These are phyloP conservation scores for Chlamydomonas applanata DNA, from an alignment of 139 green algal species.

Conservation along the genomic window DNA sequence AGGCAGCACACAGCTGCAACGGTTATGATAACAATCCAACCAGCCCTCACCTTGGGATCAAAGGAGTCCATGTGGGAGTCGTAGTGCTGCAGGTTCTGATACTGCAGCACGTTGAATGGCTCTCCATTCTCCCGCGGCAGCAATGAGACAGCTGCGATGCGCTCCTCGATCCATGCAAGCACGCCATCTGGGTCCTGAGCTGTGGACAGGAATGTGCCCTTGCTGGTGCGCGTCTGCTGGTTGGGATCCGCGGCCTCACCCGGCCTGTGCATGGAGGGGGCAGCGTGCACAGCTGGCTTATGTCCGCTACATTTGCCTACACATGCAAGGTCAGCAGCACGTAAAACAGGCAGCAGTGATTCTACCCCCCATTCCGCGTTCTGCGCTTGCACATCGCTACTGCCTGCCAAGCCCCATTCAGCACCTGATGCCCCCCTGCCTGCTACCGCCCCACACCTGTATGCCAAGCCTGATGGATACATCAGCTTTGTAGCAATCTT, in stretches of 20 bases:
- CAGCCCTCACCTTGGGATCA: conserved; percentile 21
- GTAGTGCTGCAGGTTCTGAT: conserved; percentile 49
- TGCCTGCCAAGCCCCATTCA: background rate
- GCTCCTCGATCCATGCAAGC: conserved; percentile 46
- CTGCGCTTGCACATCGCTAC: too few relatives aligned
- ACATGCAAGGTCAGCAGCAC: too few relatives aligned
- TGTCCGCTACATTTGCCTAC: background rate
- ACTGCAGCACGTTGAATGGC: conserved; percentile 31
- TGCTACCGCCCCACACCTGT: conserved; percentile 15
- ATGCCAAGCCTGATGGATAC: conserved; percentile 36
- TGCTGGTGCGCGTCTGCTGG: conserved; percentile 54
- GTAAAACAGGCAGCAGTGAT: too few relatives aligned
- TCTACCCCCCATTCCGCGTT: too few relatives aligned
- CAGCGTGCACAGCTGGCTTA: background rate
- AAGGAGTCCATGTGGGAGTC: conserved; percentile 58
- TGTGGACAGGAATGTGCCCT: conserved; percentile 45
- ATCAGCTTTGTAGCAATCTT: conserved; percentile 37
- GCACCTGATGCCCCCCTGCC: background rate
- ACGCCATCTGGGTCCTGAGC: conserved; percentile 36
- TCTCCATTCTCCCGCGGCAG: conserved; percentile 40
- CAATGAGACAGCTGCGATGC: conserved; percentile 40
- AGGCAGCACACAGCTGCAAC: too few relatives aligned
- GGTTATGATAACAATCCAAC: too few relatives aligned
- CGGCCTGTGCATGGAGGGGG: background rate
- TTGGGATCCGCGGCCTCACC: conserved; percentile 11